A percentile compares a stretch with the other conserved stretches of the same genome.
phyloP scores from a whole-genome alignment of 345 rosid species.

The Lumnitzera littorea region DNA sequence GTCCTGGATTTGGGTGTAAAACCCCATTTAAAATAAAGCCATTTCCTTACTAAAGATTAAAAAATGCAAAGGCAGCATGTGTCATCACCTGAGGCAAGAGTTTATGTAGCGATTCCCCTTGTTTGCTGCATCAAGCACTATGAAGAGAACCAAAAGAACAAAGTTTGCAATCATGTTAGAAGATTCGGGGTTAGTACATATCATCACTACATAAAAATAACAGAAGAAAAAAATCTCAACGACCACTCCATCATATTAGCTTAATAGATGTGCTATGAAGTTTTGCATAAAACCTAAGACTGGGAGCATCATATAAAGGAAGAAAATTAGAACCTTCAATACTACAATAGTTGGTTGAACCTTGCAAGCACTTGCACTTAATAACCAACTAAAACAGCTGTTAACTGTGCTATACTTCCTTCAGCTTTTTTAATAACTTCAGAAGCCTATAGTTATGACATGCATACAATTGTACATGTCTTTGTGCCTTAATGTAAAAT shows the following conservation, averaged over 20 bases:
- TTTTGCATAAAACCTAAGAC: no score
- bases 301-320: background rate
- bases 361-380: background rate
- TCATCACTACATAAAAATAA: background rate
- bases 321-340: background rate
- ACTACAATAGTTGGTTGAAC: background rate
- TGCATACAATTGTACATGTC: no score
- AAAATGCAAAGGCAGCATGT: background rate
- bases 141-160: constrained; percentile 3
- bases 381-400: background rate
- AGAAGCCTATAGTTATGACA: no score
- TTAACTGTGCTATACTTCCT: no score
- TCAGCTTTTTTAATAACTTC: no score
- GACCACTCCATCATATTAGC: no score
- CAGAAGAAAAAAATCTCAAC: background rate
- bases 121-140: constrained; percentile 84
- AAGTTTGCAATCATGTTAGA: constrained; percentile 2
- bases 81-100: constrained; percentile 74
- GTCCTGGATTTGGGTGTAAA: no score
- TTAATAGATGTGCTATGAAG: no score
- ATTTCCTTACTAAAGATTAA: no score
- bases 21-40: no score
- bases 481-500: no score
- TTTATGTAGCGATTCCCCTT: constrained; percentile 89
- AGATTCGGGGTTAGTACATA: background rate